These are phyloP conservation scores for Boletus subluridellus DNA, from an alignment of 1,284 basidiomycete species.

Conservation along the genomic window DNA sequence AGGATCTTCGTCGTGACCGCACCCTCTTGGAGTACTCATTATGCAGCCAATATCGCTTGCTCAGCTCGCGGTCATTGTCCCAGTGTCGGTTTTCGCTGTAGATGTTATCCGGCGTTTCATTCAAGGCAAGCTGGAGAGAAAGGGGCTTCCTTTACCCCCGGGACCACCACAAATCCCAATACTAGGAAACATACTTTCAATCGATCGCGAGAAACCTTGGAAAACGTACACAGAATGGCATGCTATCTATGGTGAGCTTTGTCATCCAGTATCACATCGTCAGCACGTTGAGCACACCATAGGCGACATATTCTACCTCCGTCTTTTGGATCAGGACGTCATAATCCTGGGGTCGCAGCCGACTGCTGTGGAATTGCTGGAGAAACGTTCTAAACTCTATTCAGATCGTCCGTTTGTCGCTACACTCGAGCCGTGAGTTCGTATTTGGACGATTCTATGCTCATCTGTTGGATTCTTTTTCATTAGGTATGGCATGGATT, in stretches of 20 bases:
- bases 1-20: too few relatives aligned
- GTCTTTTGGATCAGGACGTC: conserved; percentile 13
- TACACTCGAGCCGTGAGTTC: conserved; percentile 5
- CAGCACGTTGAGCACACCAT: not conserved
- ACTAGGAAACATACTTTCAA: conserved; percentile 6
- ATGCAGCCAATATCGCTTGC: too few relatives aligned
- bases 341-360: conserved; percentile 7
- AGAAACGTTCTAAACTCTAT: conserved; percentile 13
- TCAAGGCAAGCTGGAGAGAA: not conserved
- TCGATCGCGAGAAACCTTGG: conserved; percentile 13
- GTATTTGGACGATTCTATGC: not conserved
- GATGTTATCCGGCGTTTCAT: not conserved
- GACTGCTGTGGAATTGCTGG: conserved; percentile 7
- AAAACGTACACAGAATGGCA: conserved; percentile 15
- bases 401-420: conserved; percentile 15
- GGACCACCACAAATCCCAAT: conserved; percentile 7
- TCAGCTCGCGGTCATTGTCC: too few relatives aligned
- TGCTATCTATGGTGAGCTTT: conserved; percentile 1
- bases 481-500: conserved; percentile 4
- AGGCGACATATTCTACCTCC: conserved; percentile 11
- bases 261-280: not conserved
- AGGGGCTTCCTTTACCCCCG: conserved; percentile 5
- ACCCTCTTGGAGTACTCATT: too few relatives aligned
- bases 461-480: not conserved
- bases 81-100: not conserved